Conservation (phyloP, 495 filamentous ascomycete genomes). For the Ascodesmis nigricans region DNA sequence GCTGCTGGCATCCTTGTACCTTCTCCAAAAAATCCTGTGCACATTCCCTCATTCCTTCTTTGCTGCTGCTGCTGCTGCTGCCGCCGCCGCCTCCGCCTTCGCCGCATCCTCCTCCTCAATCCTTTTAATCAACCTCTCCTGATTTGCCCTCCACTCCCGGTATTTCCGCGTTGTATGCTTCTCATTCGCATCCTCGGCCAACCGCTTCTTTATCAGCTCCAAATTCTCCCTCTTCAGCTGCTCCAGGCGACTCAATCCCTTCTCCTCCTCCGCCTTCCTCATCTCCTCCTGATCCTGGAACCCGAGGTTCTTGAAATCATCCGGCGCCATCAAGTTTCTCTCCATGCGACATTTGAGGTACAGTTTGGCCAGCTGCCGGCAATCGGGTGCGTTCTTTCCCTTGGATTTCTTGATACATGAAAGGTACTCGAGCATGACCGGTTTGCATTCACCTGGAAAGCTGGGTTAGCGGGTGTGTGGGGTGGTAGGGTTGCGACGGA, state of each 20-base stretch:
- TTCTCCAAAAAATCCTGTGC: too few species aligned
- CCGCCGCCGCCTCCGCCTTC: too few species aligned
- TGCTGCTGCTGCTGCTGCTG: too few species aligned
- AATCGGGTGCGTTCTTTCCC: slow-evolving; percentile 69
- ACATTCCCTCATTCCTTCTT: too few species aligned
- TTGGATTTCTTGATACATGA: slow-evolving; percentile 57
- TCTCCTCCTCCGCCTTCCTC: background rate
- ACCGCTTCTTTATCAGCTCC: slow-evolving; percentile 12
- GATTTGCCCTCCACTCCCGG: too few species aligned
- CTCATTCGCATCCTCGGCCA: slow-evolving; percentile 1
- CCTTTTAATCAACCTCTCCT: too few species aligned
- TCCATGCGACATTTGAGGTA: slow-evolving; percentile 92
- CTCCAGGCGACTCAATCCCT: slow-evolving; percentile 7
- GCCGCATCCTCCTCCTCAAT: too few species aligned
- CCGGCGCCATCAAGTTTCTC: slow-evolving; percentile 82
- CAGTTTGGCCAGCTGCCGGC: slow-evolving; percentile 60
- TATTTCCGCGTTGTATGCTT: too few species aligned
- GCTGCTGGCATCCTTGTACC: too few species aligned
- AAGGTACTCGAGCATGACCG: slow-evolving; percentile 62
- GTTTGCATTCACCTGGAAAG: slow-evolving; percentile 70
- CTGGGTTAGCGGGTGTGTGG: background rate
- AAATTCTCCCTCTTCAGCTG: slow-evolving; percentile 17
- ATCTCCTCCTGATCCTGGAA: slow-evolving; percentile 32
- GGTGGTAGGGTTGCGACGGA: slow-evolving; percentile 1
- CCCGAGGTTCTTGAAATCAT: slow-evolving; percentile 81